Evolutionary conservation across 805 yeast genomes (phyloP).

Genomic region (Candida sonorensis): DNA sequence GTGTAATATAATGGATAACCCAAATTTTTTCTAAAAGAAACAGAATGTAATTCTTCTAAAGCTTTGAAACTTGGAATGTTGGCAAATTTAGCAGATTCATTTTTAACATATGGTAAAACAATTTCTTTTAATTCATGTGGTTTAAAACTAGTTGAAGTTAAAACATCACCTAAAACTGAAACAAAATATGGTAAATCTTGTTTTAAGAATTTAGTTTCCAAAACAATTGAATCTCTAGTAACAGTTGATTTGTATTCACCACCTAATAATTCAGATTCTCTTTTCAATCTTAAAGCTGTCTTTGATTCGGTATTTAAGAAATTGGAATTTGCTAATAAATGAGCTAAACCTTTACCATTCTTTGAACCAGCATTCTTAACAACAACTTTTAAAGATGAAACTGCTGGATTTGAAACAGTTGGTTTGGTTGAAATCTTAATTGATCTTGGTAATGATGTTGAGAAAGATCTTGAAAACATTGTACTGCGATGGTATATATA

Average conservation of each 20-base stretch:
- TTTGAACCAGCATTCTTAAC: conserved; percentile 83
- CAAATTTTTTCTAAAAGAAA: conserved; percentile 80
- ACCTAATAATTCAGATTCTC: conserved; percentile 93
- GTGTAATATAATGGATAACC: conserved; percentile 79
- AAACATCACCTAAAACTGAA: conserved; percentile 70
- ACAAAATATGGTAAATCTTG: conserved; percentile 90
- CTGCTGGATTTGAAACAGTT: conserved; percentile 45
- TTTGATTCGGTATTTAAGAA: conserved; percentile 77
- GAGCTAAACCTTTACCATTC: conserved; percentile 69
- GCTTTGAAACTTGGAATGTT: conserved; percentile 53
- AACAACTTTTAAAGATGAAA: conserved; percentile 72
- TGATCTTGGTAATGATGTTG: conserved; percentile 38
- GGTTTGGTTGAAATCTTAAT: conserved; percentile 32
- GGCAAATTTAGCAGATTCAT: conserved; percentile 51
- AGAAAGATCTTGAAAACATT: conserved; percentile 30
- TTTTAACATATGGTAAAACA: conserved; percentile 70
- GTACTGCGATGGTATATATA: too few relatives aligned
- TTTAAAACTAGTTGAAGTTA: conserved; percentile 66
- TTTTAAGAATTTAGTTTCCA: conserved; percentile 76
- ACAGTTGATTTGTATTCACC: conserved; percentile 65
- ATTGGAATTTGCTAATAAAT: conserved; percentile 74
- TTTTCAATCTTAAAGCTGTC: conserved; percentile 85
- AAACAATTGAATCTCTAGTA: conserved; percentile 78
- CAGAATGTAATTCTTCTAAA: conserved; percentile 69
- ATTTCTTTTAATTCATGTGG: conserved; percentile 79